phyloP scores from a whole-genome alignment of 2,329 filamentous ascomycete species.

The Trichoderma sp. region DNA sequence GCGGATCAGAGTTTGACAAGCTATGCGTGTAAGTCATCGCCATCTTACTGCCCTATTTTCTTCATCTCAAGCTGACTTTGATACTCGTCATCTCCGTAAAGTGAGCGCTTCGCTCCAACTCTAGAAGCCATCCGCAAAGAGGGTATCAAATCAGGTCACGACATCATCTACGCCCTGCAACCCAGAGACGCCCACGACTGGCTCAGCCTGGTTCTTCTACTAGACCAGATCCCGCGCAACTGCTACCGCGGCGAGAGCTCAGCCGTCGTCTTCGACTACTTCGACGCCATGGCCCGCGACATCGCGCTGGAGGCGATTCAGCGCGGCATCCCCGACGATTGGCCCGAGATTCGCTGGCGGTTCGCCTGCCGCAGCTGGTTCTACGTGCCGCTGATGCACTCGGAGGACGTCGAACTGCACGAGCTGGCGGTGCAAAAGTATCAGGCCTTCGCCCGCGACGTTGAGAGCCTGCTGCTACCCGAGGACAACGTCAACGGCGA shows the following conservation, averaged over 20 bases:
- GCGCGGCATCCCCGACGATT: conserved; percentile 29
- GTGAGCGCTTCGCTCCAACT: conserved; percentile 32
- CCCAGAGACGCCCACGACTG: conserved; percentile 34
- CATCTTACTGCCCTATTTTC: not conserved
- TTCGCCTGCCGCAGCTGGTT: conserved; percentile 52
- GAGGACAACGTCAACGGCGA: conserved; percentile 15
- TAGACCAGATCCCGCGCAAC: conserved; percentile 64
- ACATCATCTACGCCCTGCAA: conserved; percentile 30
- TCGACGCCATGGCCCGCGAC: conserved; percentile 53
- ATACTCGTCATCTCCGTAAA: conserved; percentile 15
- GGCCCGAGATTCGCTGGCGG: conserved; percentile 33
- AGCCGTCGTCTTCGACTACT: conserved; percentile 48
- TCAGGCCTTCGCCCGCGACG: conserved; percentile 32
- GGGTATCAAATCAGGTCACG: conserved; percentile 28
- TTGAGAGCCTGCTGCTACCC: conserved; percentile 31
- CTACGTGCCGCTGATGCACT: conserved; percentile 59
- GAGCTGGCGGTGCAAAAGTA: conserved; percentile 35
- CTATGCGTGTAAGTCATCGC: conserved; percentile 33
- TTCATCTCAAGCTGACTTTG: not conserved
- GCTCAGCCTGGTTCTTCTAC: conserved; percentile 53
- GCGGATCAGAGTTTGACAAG: conserved; percentile 34
- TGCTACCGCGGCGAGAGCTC: conserved; percentile 51
- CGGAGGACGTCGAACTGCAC: conserved; percentile 49
- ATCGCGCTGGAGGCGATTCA: conserved; percentile 39
- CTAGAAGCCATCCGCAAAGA: conserved; percentile 34